Evolutionary conservation across 176 grass and related monocot species (phyloP).

Genomic region (Hsuehochloa calcarea): DNA sequence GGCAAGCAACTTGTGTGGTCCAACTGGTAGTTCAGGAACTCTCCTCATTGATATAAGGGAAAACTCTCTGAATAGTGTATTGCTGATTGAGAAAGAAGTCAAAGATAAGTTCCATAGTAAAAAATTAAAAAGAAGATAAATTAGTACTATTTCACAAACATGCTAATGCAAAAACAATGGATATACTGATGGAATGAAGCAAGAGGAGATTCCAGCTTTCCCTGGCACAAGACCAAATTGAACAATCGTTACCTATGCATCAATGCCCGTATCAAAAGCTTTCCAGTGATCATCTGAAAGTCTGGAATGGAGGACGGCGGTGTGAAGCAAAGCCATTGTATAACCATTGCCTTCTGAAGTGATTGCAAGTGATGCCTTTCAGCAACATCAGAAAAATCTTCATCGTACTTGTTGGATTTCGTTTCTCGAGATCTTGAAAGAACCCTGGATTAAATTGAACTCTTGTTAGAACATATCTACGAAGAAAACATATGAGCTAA

Average conservation of each 20-base stretch:
- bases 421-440: constrained; percentile 84
- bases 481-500: constrained; percentile 6
- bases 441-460: constrained; percentile 52
- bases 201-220: constrained; percentile 2
- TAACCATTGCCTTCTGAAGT: constrained; percentile 92
- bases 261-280: constrained; percentile 87
- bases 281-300: constrained; percentile 68
- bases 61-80: constrained; percentile 92
- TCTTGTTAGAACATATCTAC: not conserved
- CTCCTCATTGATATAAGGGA: constrained; percentile 94
- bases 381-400: constrained; percentile 65
- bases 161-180: constrained; percentile 1
- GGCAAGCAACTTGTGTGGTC: constrained; percentile 87
- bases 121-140: constrained; percentile 22
- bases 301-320: constrained; percentile 73
- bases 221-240: constrained; percentile 26
- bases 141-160: not conserved
- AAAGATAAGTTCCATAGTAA: constrained; percentile 34
- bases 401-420: constrained; percentile 52
- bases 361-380: constrained; percentile 78
- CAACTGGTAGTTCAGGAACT: constrained; percentile 79
- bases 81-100: constrained; percentile 57
- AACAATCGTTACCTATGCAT: constrained; percentile 66
- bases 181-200: constrained; percentile 6
- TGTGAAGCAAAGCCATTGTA: constrained; percentile 97